Conservation (phyloP, 257 asterid species). For the Solanum virginianum region DNA sequence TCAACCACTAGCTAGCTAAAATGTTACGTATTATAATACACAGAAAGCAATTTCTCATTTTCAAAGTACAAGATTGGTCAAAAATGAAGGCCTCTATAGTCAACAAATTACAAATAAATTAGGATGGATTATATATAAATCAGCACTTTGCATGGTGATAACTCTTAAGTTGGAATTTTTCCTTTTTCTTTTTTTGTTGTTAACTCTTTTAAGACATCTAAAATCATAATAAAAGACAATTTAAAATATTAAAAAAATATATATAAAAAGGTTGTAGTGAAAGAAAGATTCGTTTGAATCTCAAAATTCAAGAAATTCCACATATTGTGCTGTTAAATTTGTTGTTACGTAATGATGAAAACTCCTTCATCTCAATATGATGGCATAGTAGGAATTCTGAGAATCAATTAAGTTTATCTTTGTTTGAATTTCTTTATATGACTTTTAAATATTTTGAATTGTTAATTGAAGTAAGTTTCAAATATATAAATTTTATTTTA, state of each 20-base stretch:
- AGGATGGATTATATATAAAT: background rate
- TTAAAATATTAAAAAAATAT: background rate
- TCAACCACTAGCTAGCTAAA: background rate
- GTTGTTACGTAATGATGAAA: background rate
- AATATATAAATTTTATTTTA: too few relatives aligned
- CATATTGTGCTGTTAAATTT: background rate
- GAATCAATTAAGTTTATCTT: background rate
- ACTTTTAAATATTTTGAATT: too few relatives aligned
- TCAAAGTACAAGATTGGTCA: background rate
- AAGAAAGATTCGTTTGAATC: background rate
- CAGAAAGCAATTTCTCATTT: too few relatives aligned
- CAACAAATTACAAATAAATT: background rate
- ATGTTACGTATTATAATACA: background rate
- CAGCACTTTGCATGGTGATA: background rate
- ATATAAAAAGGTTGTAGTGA: background rate
- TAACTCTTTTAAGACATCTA: too few relatives aligned
- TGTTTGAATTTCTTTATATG: background rate
- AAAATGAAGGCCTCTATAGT: background rate
- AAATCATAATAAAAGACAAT: background rate
- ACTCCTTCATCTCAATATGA: background rate
- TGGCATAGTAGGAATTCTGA: background rate
- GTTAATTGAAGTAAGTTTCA: too few relatives aligned
- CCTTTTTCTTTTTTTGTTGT: too few relatives aligned
- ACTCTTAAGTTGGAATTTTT: too few relatives aligned
- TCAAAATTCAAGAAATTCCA: background rate